These are phyloP conservation scores for Oidiodendron maius DNA, from an alignment of 495 filamentous ascomycete species.

Conservation along the genomic window DNA sequence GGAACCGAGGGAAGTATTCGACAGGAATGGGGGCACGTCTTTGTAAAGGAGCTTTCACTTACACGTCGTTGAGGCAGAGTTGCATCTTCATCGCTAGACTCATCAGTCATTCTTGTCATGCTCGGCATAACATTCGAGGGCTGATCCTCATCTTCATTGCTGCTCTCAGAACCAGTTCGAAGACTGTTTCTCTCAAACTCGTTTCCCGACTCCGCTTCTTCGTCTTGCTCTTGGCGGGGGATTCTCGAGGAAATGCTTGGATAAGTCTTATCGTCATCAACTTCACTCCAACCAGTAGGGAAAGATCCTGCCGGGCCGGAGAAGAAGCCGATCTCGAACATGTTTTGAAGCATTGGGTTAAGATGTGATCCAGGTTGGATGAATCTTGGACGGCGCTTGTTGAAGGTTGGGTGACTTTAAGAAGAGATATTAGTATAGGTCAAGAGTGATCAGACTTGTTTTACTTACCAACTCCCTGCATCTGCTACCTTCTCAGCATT, in stretches of 20 bases:
- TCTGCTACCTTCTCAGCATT: background rate
- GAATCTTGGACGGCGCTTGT: slow-evolving; percentile 17
- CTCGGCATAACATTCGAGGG: background rate
- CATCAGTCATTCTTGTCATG: slow-evolving; percentile 43
- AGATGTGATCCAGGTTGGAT: slow-evolving; percentile 13
- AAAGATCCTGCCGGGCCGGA: slow-evolving; percentile 44
- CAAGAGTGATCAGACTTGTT: background rate
- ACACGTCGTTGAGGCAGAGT: slow-evolving; percentile 20
- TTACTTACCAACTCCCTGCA: background rate
- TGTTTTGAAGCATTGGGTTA: slow-evolving; percentile 49
- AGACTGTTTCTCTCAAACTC: slow-evolving; percentile 22
- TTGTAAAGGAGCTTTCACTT: background rate
- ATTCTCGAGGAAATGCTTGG: slow-evolving; percentile 51
- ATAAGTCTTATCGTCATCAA: slow-evolving; percentile 50
- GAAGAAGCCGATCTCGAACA: slow-evolving; percentile 68
- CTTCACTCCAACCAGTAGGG: slow-evolving; percentile 56
- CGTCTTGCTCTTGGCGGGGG: slow-evolving; percentile 24
- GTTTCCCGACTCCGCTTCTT: slow-evolving; percentile 17
- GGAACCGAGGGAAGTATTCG: background rate
- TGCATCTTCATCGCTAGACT: slow-evolving; percentile 44
- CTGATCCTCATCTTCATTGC: slow-evolving; percentile 8
- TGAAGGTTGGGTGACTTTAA: slow-evolving; percentile 9
- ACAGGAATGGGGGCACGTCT: no score
- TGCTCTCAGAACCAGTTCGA: slow-evolving; percentile 24
- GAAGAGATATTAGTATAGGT: background rate